Conservation (phyloP, 257 asterid species). For the Datura wrightii region DNA sequence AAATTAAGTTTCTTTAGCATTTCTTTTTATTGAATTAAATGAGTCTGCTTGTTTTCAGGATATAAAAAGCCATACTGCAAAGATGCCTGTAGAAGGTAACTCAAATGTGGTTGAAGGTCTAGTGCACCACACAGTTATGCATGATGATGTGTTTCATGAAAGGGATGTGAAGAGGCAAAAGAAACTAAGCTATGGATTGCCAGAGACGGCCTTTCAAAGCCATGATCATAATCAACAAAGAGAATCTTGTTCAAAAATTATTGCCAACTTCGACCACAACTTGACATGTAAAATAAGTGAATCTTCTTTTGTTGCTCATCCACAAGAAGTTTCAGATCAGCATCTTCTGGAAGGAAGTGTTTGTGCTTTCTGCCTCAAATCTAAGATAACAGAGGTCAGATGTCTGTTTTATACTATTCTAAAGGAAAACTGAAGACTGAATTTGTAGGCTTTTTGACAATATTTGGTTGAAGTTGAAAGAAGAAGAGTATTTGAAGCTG, state of each 20-base stretch:
- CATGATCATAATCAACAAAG: slow-evolving; percentile 36
- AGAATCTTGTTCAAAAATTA: slow-evolving; percentile 28
- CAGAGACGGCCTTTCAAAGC: slow-evolving; percentile 40
- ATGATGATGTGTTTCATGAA: slow-evolving; percentile 36
- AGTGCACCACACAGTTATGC: slow-evolving; percentile 19
- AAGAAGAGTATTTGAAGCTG: background rate
- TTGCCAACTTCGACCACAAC: slow-evolving; percentile 25
- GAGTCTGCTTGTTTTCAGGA: slow-evolving; percentile 1
- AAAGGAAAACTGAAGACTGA: background rate
- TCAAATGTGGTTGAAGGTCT: slow-evolving; percentile 37
- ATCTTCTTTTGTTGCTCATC: slow-evolving; percentile 36
- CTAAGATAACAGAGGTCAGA: slow-evolving; percentile 72
- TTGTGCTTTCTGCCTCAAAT: slow-evolving; percentile 86
- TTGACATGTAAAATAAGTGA: slow-evolving; percentile 44
- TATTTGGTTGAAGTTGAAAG: background rate
- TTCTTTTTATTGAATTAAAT: background rate
- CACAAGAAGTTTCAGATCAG: slow-evolving; percentile 35
- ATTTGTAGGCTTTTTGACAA: background rate
- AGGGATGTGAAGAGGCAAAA: slow-evolving; percentile 82
- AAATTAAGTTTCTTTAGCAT: background rate
- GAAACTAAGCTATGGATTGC: slow-evolving; percentile 53
- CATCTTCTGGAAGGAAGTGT: slow-evolving; percentile 37
- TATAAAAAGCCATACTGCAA: background rate
- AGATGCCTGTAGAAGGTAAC: slow-evolving; percentile 41
- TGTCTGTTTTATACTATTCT: slow-evolving; percentile 1